Evolutionary conservation across 2,329 filamentous ascomycete genomes (phyloP), one percentile per base, ranked within the genome.

Genomic region (Chrysosporium queenslandicum): DNA sequence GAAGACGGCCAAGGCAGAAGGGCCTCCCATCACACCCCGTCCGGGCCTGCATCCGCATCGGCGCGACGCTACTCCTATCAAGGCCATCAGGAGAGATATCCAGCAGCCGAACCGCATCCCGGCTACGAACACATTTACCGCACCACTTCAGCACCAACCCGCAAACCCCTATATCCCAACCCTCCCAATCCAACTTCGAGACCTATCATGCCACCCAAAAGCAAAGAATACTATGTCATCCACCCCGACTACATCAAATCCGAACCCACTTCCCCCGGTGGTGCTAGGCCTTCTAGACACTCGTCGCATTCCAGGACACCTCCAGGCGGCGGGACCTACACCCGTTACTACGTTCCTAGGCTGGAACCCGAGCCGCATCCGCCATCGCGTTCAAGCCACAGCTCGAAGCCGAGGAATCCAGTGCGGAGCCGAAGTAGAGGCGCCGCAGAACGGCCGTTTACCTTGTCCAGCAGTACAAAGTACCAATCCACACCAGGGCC

Each of bases 391-490:
- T 18, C 40, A 14, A n/a, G 42, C 7, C 50, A 18, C 12, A 32
- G 8, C 14, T 47, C 42, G n/a, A 46, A 14, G 7, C 23, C 29
- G n/a, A 40, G 30, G 16, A 12, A 21, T 4, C 2, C 25, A 20
- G 50, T n/a, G 23, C 41, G 39, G 7, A 40, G 50, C 41, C 42
- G 42, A 34, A 52, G 50, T 20, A 29, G 42, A 30, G 43, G 41
- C 29, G 6, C n/a, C 5, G 21, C 25, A 14, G 50, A 52, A 12
- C 41, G 21, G n/a, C 41, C 50, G n/a, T 47, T 34, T n/a, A 46
- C 50, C 2, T 25, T 46, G 36, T 40, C 41, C 1, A 11, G 20
- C 2, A n/a, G 25, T 23, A 20, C n/a, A 16, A 51, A 30, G 29
- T 41, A 46, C n/a, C 16, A 40, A 8, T 30, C 32, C 21, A 12